These are phyloP conservation scores for Wickerhamiella spandovensis DNA, from an alignment of 805 yeast genomes.

Conservation along the genomic window DNA sequence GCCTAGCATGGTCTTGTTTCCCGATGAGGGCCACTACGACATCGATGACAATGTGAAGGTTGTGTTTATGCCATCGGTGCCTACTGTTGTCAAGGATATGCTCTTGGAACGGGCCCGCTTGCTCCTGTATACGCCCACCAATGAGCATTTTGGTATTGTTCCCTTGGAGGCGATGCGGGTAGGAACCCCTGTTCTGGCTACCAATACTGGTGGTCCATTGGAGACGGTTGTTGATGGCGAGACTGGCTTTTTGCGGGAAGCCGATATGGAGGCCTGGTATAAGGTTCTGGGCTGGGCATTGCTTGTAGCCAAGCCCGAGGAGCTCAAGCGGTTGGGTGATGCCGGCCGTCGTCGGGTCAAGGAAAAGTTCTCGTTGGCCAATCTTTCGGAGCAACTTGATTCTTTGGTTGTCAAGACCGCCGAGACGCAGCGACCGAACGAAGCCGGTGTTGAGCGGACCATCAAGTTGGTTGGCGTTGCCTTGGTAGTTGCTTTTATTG, in stretches of 20 bases:
- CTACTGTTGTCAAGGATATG: slow-evolving; percentile 47
- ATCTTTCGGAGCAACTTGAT: slow-evolving; percentile 23
- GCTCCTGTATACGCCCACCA: slow-evolving; percentile 75
- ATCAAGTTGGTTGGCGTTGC: not conserved
- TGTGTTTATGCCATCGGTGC: slow-evolving; percentile 69
- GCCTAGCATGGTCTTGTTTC: slow-evolving; percentile 30
- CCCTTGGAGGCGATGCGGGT: slow-evolving; percentile 89
- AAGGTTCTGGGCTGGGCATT: slow-evolving; percentile 21
- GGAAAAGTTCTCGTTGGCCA: slow-evolving; percentile 21
- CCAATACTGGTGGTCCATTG: slow-evolving; percentile 82
- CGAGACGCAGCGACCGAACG: slow-evolving; percentile 13
- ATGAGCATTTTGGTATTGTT: slow-evolving; percentile 95
- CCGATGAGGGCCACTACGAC: slow-evolving; percentile 11
- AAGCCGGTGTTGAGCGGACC: slow-evolving; percentile 4
- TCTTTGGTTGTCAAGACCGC: slow-evolving; percentile 8
- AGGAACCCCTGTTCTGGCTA: slow-evolving; percentile 74
- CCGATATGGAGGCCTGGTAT: slow-evolving; percentile 26
- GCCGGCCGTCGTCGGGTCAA: slow-evolving; percentile 23
- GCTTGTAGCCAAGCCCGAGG: slow-evolving; percentile 11
- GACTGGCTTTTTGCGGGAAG: slow-evolving; percentile 28
- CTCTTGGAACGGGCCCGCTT: slow-evolving; percentile 45
- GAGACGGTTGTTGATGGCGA: slow-evolving; percentile 49
- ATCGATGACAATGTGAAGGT: slow-evolving; percentile 30
- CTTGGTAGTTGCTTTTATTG: not conserved
- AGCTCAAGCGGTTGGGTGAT: slow-evolving; percentile 20